Conservation (phyloP, 2,329 filamentous ascomycete species). For the Pyricularia grisea region DNA sequence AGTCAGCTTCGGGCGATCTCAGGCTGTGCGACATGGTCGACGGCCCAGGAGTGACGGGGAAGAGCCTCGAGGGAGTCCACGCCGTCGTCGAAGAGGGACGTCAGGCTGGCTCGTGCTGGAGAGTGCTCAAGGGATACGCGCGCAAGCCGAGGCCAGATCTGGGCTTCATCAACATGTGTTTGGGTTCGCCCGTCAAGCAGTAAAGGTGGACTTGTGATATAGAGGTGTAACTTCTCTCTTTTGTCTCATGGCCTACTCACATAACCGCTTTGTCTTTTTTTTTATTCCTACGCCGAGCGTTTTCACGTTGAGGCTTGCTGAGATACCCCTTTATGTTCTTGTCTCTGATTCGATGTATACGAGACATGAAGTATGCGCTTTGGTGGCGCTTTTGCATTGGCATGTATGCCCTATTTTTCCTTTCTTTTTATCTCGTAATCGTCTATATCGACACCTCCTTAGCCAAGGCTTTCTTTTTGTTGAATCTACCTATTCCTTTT, state of each 20-base stretch:
- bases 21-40: constrained; percentile 40
- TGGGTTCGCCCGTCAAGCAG: constrained; percentile 11
- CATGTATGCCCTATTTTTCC: not conserved
- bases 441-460: not conserved
- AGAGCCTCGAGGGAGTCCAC: constrained; percentile 50
- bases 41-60: constrained; percentile 26
- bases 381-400: not conserved
- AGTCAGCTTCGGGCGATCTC: constrained; percentile 63
- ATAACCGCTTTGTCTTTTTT: too few species aligned
- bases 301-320: too few species aligned
- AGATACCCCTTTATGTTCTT: too few species aligned
- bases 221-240: too few species aligned
- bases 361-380: not conserved
- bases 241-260: too few species aligned
- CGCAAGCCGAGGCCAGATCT: constrained; percentile 42
- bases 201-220: not conserved
- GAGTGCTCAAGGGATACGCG: constrained; percentile 54
- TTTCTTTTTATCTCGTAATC: not conserved
- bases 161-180: constrained; percentile 28
- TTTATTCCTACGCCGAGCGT: too few species aligned
- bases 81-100: constrained; percentile 56
- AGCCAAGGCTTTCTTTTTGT: not conserved
- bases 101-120: constrained; percentile 46
- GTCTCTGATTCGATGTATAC: too few species aligned
- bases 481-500: not conserved